A percentile compares a stretch with the other conserved stretches of the same genome.
These are phyloP conservation scores for Aspergillus taichungensis DNA, from an alignment of 495 filamentous ascomycete species.

Conservation along the genomic window DNA sequence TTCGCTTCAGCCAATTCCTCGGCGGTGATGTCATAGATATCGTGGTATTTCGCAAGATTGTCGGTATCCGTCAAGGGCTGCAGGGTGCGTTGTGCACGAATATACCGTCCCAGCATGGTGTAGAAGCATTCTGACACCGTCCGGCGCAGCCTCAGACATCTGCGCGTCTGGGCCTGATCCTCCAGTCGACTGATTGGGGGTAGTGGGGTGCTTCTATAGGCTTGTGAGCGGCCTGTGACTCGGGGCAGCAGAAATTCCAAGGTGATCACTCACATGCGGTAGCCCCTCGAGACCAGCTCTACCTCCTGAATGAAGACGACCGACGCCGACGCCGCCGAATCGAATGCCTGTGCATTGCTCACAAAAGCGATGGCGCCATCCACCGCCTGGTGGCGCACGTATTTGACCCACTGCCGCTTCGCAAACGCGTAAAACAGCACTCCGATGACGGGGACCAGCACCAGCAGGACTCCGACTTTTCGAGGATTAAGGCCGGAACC, in stretches of 20 bases:
- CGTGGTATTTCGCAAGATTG: constrained; percentile 81
- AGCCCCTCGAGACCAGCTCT: constrained; percentile 88
- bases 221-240: constrained; percentile 26
- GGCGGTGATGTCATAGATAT: constrained; percentile 82
- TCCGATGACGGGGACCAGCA: constrained; percentile 46
- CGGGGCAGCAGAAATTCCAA: background rate
- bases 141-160: constrained; percentile 71
- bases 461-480: constrained; percentile 49
- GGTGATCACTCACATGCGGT: constrained; percentile 60
- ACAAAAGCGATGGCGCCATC: constrained; percentile 66
- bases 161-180: constrained; percentile 63
- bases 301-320: constrained; percentile 91
- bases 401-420: constrained; percentile 76
- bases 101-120: constrained; percentile 59
- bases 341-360: constrained; percentile 69
- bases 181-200: constrained; percentile 79
- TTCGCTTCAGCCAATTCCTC: constrained; percentile 64
- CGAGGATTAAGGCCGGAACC: constrained; percentile 27
- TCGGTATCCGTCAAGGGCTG: constrained; percentile 64
- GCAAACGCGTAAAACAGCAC: constrained; percentile 60
- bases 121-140: constrained; percentile 59
- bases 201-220: constrained; percentile 65
- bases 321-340: constrained; percentile 68
- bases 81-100: constrained; percentile 55
- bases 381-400: constrained; percentile 68